These are phyloP conservation scores for Trypanosoma avium DNA, from an alignment of 208 protist species.

Conservation along the genomic window DNA sequence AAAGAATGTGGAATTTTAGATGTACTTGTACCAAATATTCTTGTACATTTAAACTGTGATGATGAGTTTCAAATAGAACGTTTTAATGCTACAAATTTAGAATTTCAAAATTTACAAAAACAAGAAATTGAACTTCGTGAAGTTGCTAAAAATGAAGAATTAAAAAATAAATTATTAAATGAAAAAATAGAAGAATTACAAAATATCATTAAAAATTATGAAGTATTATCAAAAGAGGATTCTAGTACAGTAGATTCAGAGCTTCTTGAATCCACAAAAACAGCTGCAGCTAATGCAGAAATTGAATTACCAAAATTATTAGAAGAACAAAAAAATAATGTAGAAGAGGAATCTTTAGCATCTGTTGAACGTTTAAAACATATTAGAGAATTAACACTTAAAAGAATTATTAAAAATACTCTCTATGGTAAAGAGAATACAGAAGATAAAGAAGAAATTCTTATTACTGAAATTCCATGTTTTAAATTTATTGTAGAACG, in stretches of 20 bases:
- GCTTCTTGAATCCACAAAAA: slow-evolving; percentile 30
- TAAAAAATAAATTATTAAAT: slow-evolving; percentile 12
- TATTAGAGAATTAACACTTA: slow-evolving; percentile 36
- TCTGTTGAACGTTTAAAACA: slow-evolving; percentile 13
- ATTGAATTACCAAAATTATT: slow-evolving; percentile 42
- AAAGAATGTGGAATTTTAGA: slow-evolving; percentile 43
- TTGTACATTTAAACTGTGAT: slow-evolving; percentile 63
- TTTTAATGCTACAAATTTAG: slow-evolving; percentile 13
- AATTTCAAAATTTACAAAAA: slow-evolving; percentile 11
- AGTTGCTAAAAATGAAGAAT: slow-evolving; percentile 27
- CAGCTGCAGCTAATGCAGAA: slow-evolving; percentile 24
- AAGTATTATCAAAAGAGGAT: slow-evolving; percentile 3
- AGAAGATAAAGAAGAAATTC: neutral
- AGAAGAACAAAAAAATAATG: slow-evolving; percentile 30
- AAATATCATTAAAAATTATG: slow-evolving; percentile 27
- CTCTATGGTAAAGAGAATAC: slow-evolving; percentile 4
- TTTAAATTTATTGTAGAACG: slow-evolving; percentile 26
- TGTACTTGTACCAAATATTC: slow-evolving; percentile 38
- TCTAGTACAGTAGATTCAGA: slow-evolving; percentile 23
- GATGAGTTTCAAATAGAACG: slow-evolving; percentile 41
- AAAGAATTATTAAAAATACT: slow-evolving; percentile 6
- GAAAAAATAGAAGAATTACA: slow-evolving; percentile 14
- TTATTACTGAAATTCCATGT: slow-evolving; percentile 18
- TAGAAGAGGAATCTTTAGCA: slow-evolving; percentile 3
- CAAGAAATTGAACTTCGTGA: slow-evolving; percentile 8